Conservation (phyloP, 805 yeast genomes). For the Yarrowia sp. region DNA sequence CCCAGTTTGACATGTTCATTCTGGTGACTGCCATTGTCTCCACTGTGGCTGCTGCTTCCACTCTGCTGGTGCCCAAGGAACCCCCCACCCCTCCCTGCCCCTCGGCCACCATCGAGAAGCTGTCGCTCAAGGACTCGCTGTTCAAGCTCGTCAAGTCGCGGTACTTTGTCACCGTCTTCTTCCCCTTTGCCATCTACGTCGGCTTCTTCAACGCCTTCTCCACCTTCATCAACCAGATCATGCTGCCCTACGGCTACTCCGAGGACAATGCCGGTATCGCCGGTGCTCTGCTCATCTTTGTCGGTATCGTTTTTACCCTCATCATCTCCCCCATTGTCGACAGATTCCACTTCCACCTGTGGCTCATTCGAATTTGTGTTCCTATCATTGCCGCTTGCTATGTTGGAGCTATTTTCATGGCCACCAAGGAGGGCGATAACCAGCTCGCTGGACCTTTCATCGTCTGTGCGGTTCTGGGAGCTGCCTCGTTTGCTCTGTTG, state of each 20-base stretch:
- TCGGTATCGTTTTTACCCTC: constrained; percentile 48
- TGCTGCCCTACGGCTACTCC: constrained; percentile 50
- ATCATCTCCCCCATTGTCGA: constrained; percentile 48
- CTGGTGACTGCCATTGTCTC: constrained; percentile 45
- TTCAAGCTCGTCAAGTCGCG: constrained; percentile 40
- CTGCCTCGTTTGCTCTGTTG: constrained; percentile 47
- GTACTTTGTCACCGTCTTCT: constrained; percentile 42
- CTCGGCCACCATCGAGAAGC: constrained; percentile 46
- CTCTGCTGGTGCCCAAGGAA: constrained; percentile 43
- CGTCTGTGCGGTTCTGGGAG: constrained; percentile 48
- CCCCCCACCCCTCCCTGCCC: constrained; percentile 50
- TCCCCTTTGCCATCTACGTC: constrained; percentile 48
- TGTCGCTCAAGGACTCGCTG: constrained; percentile 44
- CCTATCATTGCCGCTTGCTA: constrained; percentile 48
- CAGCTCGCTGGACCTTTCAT: constrained; percentile 48
- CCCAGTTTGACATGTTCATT: constrained; percentile 44
- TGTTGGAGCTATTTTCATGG: constrained; percentile 48
- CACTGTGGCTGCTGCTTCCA: constrained; percentile 43
- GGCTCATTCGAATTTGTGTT: constrained; percentile 44
- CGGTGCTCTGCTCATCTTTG: constrained; percentile 48
- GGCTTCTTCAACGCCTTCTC: constrained; percentile 50
- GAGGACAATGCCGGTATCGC: constrained; percentile 49
- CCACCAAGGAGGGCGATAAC: constrained; percentile 41
- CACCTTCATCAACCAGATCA: constrained; percentile 47
- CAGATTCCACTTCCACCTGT: constrained; percentile 44